Base-by-base conservation (phyloP, 73 alveolate species). In the Uronychia binucleata region DNA sequence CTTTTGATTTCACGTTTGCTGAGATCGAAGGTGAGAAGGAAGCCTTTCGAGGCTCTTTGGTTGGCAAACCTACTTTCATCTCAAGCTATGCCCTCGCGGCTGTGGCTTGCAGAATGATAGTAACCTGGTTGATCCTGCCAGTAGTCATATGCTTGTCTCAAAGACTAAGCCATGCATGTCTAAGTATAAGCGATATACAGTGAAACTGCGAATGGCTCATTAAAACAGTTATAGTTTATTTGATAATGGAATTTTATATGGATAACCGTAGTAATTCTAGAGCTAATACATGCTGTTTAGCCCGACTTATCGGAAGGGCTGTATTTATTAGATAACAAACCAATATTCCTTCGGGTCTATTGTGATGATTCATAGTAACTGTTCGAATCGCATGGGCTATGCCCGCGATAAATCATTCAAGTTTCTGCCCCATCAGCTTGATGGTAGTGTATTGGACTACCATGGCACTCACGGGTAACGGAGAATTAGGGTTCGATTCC, bases 401-500 rank as follows among this genome's bases (percentile, higher is more conserved):
- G 85, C 85, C 90, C 78, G 95, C 91, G 90, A 75, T 82, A 78
- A 78, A 84, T 79, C 95, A 78, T 89, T 59, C 91, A 89, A 46
- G 95, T 89, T 89, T 91, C 94, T 87, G 94, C 90, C 96, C 94
- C 93, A 87, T 91, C 94, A 87, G 96, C 94, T 91, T 96, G 98
- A 92, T 96, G 97, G 97, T 96, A 96, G 98, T 94, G 98, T 96
- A 97, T 96, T 94, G 99, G 99, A 95, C 99, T 95, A 97, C 99
- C 99, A 95, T 97, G 98, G 99, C 99, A 81, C 88, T 95, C 97
- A 96, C 99, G 99, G 99, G 99, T 96, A 92, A 95, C 99, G 97
- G 99, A 95, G 99, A 95, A 97, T 97, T 97, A 95, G 99, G 99
- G 99, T 97, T 97, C 98, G 99, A 96, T 97, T 97, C 99, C 98